These are phyloP conservation scores for Rosa multiflora DNA, from an alignment of 306 rosid species.

Conservation along the genomic window DNA sequence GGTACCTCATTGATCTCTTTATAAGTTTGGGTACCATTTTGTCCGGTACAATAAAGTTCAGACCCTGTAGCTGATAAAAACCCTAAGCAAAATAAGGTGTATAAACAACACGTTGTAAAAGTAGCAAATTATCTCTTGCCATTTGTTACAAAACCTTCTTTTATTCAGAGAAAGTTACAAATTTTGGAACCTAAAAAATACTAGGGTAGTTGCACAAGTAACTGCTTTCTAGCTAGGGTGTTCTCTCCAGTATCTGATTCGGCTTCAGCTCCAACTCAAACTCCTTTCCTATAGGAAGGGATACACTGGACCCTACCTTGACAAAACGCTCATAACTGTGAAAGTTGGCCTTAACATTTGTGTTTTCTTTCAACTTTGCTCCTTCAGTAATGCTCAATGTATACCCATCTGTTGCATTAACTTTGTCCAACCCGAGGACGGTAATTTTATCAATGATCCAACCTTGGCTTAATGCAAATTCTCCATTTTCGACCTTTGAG, in stretches of 20 bases:
- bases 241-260: neutral
- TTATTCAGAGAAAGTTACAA: no score
- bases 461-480: constrained; percentile 52
- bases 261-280: constrained; percentile 44
- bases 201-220: neutral
- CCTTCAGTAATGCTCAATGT: constrained; percentile 32
- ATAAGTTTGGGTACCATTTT: no score
- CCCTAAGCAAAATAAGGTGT: no score
- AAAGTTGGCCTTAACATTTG: constrained; percentile 24
- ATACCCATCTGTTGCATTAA: constrained; percentile 18
- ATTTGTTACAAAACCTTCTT: no score
- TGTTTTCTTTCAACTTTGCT: constrained; percentile 11
- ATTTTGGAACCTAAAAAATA: no score
- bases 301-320: constrained; percentile 28
- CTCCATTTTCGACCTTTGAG: constrained; percentile 58
- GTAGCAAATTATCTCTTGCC: no score
- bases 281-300: constrained; percentile 58
- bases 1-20: no score
- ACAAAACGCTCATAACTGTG: constrained; percentile 36
- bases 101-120: no score
- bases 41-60: no score
- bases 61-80: no score
- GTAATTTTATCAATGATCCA: constrained; percentile 63
- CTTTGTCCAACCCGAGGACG: constrained; percentile 55
- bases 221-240: neutral